Evolutionary conservation across 2,329 filamentous ascomycete genomes (phyloP), one percentile per base, ranked within the genome.

Genomic region (Aquanectria penicillioides): DNA sequence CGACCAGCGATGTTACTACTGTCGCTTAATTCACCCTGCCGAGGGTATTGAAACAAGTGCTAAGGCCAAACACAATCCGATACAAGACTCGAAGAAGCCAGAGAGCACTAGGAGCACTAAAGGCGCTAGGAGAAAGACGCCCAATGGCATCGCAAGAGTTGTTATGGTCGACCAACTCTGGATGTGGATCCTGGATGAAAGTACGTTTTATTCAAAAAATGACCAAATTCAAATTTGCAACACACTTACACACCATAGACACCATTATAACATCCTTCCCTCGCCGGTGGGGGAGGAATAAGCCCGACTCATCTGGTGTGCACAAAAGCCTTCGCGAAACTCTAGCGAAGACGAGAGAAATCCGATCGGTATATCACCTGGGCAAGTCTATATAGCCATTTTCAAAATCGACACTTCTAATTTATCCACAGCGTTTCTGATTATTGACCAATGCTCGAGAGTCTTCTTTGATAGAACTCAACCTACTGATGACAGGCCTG

Each of bases 101-200:
- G 10, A 13, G 6, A 10, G 33, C 10, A 5, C 3, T 10, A 10
- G 33, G 4, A 10, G n/a, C 6, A 3, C 6, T 17, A 36, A 36
- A 10, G 12, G 3, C 1, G 15, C 20, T 12, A 20, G 6, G n/a
- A 46, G 12, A 46, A 46, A 11, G 15, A 46, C 7, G 23, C 41
- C 33, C 7, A 28, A 46, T 22, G 41, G 41, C 22, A 46, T 31
- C 26, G 33, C 55, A 1, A 65, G 70, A 2, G 54, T 80, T 3
- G 59, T 80, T 6, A 80, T 80, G 78, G 77, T 79, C 1, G 78
- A 80, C 31, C 77, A 80, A 48, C 69, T 80, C 0, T 80, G 78
- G 78, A 71, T 80, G 70, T 80, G 77, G 77, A 71, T 80, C 20
- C 58, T 79, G 1, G 77, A 77, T 38, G 71, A 71, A 23, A 36